These are phyloP conservation scores for Apiosordaria backusii DNA, from an alignment of 495 filamentous ascomycete species.

Conservation along the genomic window DNA sequence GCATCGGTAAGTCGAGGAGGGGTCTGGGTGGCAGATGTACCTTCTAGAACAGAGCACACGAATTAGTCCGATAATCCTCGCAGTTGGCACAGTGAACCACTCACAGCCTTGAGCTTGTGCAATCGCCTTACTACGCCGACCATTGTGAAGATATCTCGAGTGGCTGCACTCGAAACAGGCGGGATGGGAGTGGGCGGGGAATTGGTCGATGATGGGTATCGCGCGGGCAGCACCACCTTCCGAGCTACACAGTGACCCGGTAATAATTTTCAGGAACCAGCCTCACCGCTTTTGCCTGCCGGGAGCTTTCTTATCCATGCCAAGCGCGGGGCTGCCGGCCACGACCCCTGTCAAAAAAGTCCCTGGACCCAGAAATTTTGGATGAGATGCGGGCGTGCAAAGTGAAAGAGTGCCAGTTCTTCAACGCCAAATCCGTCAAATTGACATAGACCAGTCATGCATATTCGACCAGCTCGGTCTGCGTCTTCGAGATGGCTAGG, in stretches of 20 bases:
- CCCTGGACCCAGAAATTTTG: conserved; percentile 1
- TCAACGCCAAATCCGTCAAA: conserved; percentile 14
- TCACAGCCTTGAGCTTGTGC: conserved; percentile 72
- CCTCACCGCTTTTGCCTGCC: conserved; percentile 7
- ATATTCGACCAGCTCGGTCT: conserved; percentile 25
- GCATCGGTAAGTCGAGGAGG: conserved; percentile 10
- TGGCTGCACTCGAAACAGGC: conserved; percentile 13
- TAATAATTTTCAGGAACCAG: conserved; percentile 20
- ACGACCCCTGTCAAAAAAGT: conserved; percentile 3
- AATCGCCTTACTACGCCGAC: conserved; percentile 75
- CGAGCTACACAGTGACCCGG: conserved; percentile 5
- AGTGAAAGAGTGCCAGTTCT: not conserved
- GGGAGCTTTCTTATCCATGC: not conserved
- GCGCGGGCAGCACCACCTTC: not conserved
- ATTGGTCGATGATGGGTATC: conserved; percentile 12
- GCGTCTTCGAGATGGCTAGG: conserved; percentile 39
- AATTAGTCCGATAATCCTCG: conserved; percentile 5
- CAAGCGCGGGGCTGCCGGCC: not conserved
- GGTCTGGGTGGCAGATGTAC: conserved; percentile 18
- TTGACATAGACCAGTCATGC: conserved; percentile 7
- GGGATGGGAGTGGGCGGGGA: not conserved
- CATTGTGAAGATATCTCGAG: conserved; percentile 53
- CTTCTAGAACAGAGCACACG: conserved; percentile 36
- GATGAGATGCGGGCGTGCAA: not conserved
- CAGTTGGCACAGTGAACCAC: conserved; percentile 32